Conservation (phyloP, 176 grass and related monocot genomes). For the sorghum (Sorghum bicolor) region Sorghum_bicolor_NCBIv3 NC_012872.2:63792501-63793000, state of each 20-base stretch:
- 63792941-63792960: neutral
- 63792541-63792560: slow-evolving; percentile 94
- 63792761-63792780: slow-evolving; percentile 93
- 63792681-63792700: slow-evolving; percentile 95
- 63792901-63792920: slow-evolving; percentile 19
- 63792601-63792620: slow-evolving; percentile 97
- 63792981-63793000: neutral
- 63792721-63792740: slow-evolving; percentile 98
- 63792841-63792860: neutral
- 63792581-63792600: slow-evolving; percentile 81
- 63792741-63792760: slow-evolving; percentile 85
- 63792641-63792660: slow-evolving; percentile 91
- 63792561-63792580: slow-evolving; percentile 61
- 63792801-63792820: neutral
- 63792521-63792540: slow-evolving; percentile 61
- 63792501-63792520: slow-evolving; percentile 55
- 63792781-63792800: slow-evolving; percentile 48
- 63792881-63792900: neutral
- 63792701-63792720: slow-evolving; percentile 96
- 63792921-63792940: neutral
- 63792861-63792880: neutral
- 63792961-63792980: neutral
- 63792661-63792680: slow-evolving; percentile 76
- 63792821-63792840: neutral
- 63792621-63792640: slow-evolving; percentile 95